Percentiles rank a stretch among this genome's conserved stretches.
Evolutionary conservation across 1,284 basidiomycete genomes (phyloP).

Genomic region (Ustilago hordei): DNA sequence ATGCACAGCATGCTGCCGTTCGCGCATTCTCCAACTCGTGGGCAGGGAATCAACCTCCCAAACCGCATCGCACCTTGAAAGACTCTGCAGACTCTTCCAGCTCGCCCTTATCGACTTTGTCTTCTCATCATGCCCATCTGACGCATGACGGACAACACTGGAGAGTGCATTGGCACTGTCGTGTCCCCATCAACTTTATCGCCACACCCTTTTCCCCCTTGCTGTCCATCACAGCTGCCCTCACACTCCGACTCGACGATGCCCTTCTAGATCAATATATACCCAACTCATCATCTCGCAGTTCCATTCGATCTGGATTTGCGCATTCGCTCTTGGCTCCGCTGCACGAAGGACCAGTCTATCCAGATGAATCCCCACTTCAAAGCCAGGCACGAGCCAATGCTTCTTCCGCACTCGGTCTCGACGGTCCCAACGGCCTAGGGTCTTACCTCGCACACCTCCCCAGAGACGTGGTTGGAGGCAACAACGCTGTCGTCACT

Average conservation of each 20-base stretch:
- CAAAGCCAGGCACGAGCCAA: slow-evolving; percentile 37
- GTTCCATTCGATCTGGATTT: slow-evolving; percentile 31
- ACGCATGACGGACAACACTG: slow-evolving; percentile 25
- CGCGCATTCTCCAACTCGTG: slow-evolving; percentile 44
- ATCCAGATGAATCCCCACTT: slow-evolving; percentile 48
- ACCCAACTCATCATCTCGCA: neutral
- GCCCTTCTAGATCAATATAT: slow-evolving; percentile 29
- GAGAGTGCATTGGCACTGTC: slow-evolving; percentile 40
- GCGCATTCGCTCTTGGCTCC: slow-evolving; percentile 46
- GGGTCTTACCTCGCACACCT: slow-evolving; percentile 44
- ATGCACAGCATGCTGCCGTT: slow-evolving; percentile 26
- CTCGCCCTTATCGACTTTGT: neutral
- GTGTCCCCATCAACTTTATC: slow-evolving; percentile 45
- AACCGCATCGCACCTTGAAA: slow-evolving; percentile 32
- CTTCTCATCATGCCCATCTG: slow-evolving; percentile 29
- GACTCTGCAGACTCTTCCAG: slow-evolving; percentile 10
- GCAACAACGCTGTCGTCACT: slow-evolving; percentile 47
- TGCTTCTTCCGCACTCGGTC: slow-evolving; percentile 37
- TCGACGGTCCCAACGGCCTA: slow-evolving; percentile 46
- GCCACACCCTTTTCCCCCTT: slow-evolving; percentile 41
- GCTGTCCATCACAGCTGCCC: slow-evolving; percentile 37
- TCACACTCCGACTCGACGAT: slow-evolving; percentile 35
- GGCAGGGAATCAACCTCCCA: slow-evolving; percentile 39
- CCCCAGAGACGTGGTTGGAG: slow-evolving; percentile 32
- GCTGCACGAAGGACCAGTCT: slow-evolving; percentile 48